Percentiles rank a stretch among this genome's conserved stretches.
Conservation (phyloP, 805 yeast genomes). For the Candida vartiovaarae region DNA sequence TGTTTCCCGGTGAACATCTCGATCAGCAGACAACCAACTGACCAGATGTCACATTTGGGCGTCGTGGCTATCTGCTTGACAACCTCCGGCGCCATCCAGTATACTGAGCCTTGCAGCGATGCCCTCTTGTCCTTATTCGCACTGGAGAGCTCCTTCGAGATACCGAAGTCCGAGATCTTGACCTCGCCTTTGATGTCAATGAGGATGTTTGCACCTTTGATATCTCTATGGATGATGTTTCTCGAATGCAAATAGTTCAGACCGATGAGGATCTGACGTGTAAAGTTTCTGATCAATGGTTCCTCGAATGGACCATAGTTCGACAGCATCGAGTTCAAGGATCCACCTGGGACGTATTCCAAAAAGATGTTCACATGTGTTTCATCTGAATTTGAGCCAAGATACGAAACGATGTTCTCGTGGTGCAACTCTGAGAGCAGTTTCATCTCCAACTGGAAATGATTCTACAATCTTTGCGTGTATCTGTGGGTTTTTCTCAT, state of each 20-base stretch:
- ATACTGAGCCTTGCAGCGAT: slow-evolving; percentile 89
- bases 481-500: slow-evolving; percentile 23
- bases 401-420: slow-evolving; percentile 85
- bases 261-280: slow-evolving; percentile 71
- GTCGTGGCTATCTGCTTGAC: slow-evolving; percentile 91
- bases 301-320: slow-evolving; percentile 80
- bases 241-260: slow-evolving; percentile 66
- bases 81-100: slow-evolving; percentile 99
- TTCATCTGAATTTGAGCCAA: slow-evolving; percentile 79
- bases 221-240: slow-evolving; percentile 78
- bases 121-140: slow-evolving; percentile 47
- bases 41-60: slow-evolving; percentile 94
- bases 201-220: slow-evolving; percentile 81
- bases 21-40: slow-evolving; percentile 87
- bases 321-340: slow-evolving; percentile 60
- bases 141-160: slow-evolving; percentile 56
- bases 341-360: slow-evolving; percentile 70
- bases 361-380: slow-evolving; percentile 69
- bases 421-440: slow-evolving; percentile 76
- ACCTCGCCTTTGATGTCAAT: slow-evolving; percentile 77
- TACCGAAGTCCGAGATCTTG: slow-evolving; percentile 83
- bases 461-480: slow-evolving; percentile 67
- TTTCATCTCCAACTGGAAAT: slow-evolving; percentile 73
- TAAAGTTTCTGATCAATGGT: slow-evolving; percentile 62
- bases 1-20: slow-evolving; percentile 96